Conservation (phyloP, 805 yeast genomes). For the Hanseniaspora pseudoguilliermondii region DNA sequence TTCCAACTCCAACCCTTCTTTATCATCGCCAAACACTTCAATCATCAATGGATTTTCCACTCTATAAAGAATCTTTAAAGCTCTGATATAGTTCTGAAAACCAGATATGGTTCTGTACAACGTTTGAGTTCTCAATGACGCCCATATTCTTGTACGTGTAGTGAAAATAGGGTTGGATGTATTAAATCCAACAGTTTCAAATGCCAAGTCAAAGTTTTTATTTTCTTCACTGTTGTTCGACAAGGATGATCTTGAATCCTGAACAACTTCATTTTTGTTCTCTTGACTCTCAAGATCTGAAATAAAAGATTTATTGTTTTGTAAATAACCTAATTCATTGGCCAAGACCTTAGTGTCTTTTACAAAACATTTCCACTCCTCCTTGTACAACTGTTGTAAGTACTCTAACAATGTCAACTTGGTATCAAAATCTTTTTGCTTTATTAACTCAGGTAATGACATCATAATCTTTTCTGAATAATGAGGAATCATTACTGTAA, state of each 20-base stretch:
- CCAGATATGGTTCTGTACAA: conserved; percentile 74
- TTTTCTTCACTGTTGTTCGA: conserved; percentile 23
- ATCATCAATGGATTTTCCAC: conserved; percentile 51
- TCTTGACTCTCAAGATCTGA: conserved; percentile 14
- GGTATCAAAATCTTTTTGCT: conserved; percentile 46
- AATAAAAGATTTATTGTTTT: conserved; percentile 8
- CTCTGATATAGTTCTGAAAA: conserved; percentile 63
- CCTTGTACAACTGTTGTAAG: conserved; percentile 53
- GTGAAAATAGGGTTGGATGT: conserved; percentile 49
- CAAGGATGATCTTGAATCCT: conserved; percentile 15
- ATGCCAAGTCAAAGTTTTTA: conserved; percentile 52
- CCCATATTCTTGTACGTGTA: conserved; percentile 73
- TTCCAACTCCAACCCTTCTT: conserved; percentile 50
- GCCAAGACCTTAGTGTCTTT: conserved; percentile 58
- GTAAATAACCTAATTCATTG: conserved; percentile 36
- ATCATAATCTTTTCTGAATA: conserved; percentile 71
- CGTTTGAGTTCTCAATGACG: conserved; percentile 73
- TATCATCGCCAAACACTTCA: conserved; percentile 33
- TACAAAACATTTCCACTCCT: conserved; percentile 74
- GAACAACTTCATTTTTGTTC: conserved; percentile 6
- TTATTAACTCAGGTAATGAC: conserved; percentile 64
- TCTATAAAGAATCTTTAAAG: conserved; percentile 54
- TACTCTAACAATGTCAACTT: conserved; percentile 68
- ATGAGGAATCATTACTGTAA: conserved; percentile 77
- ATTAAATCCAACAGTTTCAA: conserved; percentile 60